Conservation (phyloP, 208 protist species). For the Lotmaria passim region DNA sequence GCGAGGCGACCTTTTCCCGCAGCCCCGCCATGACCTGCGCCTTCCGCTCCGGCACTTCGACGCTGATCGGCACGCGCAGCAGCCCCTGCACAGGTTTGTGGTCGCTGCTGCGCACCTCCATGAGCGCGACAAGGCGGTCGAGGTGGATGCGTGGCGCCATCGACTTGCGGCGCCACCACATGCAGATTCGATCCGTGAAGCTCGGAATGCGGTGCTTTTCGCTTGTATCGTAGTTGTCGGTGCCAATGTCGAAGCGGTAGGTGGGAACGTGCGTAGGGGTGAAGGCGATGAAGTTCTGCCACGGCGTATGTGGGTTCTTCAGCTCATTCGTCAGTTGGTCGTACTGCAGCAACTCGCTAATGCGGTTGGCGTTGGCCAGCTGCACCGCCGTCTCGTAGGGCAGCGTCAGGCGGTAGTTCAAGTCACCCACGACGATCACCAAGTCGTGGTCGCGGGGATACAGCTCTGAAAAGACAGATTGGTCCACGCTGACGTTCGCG, state of each 20-base stretch:
- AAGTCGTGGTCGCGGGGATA: conserved; percentile 86
- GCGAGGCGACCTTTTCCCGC: conserved; percentile 38
- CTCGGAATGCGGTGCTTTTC: conserved; percentile 91
- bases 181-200: conserved; percentile 90
- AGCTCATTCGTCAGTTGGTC: conserved; percentile 87
- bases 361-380: conserved; percentile 36
- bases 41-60: conserved; percentile 62
- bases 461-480: conserved; percentile 44
- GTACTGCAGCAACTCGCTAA: conserved; percentile 61
- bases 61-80: conserved; percentile 61
- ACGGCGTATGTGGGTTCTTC: conserved; percentile 71
- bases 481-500: conserved; percentile 16
- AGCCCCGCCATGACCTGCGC: conserved; percentile 57
- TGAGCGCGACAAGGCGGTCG: conserved; percentile 47
- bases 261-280: conserved; percentile 86
- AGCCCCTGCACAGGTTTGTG: conserved; percentile 86
- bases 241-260: conserved; percentile 92
- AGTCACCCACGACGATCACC: conserved; percentile 91
- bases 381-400: conserved; percentile 77
- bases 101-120: conserved; percentile 73
- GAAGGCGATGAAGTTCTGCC: conserved; percentile 74
- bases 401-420: conserved; percentile 92
- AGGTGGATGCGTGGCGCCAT: conserved; percentile 48
- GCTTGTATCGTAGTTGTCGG: conserved; percentile 90
- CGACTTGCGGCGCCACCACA: conserved; percentile 56